phyloP scores from a whole-genome alignment of 2,329 filamentous ascomycete genomes.

The Paraphoma chrysanthemicola region DNA sequence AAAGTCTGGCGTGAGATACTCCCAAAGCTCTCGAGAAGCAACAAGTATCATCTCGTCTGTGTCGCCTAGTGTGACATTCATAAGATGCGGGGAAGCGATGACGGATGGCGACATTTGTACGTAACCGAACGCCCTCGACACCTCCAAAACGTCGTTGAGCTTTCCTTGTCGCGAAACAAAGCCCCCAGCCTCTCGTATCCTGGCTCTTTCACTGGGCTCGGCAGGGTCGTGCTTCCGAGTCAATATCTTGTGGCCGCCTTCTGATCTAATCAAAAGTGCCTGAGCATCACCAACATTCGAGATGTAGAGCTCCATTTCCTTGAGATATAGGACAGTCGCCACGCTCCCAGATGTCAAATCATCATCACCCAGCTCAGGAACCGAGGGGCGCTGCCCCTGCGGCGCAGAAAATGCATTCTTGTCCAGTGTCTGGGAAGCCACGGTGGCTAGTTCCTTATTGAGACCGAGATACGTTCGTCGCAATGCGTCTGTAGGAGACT shows the following conservation, averaged over 20 bases:
- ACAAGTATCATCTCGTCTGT: conserved; percentile 93
- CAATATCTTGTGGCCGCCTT: conserved; percentile 81
- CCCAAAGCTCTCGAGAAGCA: conserved; percentile 93
- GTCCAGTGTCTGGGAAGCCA: conserved; percentile 80
- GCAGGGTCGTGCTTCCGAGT: conserved; percentile 94
- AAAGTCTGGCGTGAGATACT: conserved; percentile 87
- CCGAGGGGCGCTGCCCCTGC: conserved; percentile 62
- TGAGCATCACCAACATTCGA: conserved; percentile 96
- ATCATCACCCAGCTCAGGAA: conserved; percentile 83
- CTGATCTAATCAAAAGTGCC: conserved; percentile 91
- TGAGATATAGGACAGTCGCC: conserved; percentile 88
- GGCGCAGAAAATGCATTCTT: conserved; percentile 57
- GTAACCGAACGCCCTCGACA: conserved; percentile 95
- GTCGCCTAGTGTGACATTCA: conserved; percentile 78
- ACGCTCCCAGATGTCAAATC: conserved; percentile 90
- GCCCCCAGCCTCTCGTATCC: conserved; percentile 92
- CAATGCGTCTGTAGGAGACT: conserved; percentile 83
- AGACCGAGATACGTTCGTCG: conserved; percentile 84
- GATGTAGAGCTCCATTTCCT: conserved; percentile 88
- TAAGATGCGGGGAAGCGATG: conserved; percentile 86
- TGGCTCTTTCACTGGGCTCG: conserved; percentile 79
- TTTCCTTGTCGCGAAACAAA: conserved; percentile 95
- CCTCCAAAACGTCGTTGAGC: conserved; percentile 87
- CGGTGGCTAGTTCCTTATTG: conserved; percentile 92
- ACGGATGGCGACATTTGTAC: conserved; percentile 91